Evolutionary conservation across 1,139 yeast genomes (phyloP).

Genomic region (Kodamaea sp.): DNA sequence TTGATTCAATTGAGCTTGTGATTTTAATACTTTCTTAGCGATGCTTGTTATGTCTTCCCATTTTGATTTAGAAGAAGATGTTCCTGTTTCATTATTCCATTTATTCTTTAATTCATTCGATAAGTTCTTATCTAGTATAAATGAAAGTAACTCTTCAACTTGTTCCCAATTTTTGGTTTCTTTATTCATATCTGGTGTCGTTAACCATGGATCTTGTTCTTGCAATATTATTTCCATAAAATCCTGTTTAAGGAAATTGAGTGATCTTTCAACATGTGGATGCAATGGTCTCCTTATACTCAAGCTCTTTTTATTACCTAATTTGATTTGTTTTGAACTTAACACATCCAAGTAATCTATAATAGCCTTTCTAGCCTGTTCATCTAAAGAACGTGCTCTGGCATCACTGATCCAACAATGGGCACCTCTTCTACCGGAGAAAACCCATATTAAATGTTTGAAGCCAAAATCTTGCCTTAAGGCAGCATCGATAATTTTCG

Average conservation of each 20-base stretch:
- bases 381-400: slow-evolving; percentile 73
- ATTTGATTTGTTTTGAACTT: slow-evolving; percentile 43
- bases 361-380: slow-evolving; percentile 67
- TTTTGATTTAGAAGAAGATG: slow-evolving; percentile 45
- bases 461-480: slow-evolving; percentile 88
- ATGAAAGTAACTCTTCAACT: slow-evolving; percentile 53
- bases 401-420: slow-evolving; percentile 97
- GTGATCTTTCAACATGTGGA: slow-evolving; percentile 79
- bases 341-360: slow-evolving; percentile 81
- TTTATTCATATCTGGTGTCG: slow-evolving; percentile 24
- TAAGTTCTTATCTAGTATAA: slow-evolving; percentile 58
- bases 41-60: slow-evolving; percentile 80
- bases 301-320: slow-evolving; percentile 39
- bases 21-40: slow-evolving; percentile 47
- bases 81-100: slow-evolving; percentile 33
- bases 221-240: slow-evolving; percentile 65
- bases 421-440: slow-evolving; percentile 98
- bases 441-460: slow-evolving; percentile 85
- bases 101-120: slow-evolving; percentile 48
- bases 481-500: slow-evolving; percentile 67
- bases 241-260: slow-evolving; percentile 58
- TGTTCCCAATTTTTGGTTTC: slow-evolving; percentile 44
- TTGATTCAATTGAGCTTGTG: slow-evolving; percentile 36
- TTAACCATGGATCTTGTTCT: slow-evolving; percentile 81
- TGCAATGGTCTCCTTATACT: slow-evolving; percentile 77